Base-by-base conservation (phyloP, 768 basidiomycete species). In the Austroboletus eburneus region DNA sequence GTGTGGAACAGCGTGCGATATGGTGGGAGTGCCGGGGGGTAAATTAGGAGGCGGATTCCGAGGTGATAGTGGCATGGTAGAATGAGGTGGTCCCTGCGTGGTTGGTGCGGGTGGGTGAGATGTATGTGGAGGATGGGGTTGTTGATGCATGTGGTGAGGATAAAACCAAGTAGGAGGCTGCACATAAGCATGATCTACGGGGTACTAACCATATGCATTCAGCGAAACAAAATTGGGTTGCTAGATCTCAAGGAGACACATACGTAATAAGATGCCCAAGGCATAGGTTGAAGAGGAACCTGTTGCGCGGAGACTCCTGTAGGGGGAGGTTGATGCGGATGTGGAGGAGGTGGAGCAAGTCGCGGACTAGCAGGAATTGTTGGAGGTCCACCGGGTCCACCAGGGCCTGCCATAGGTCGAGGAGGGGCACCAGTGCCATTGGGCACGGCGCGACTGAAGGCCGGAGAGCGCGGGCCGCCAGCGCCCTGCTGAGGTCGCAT, bases 21-120 rank as follows among this genome's bases (percentile, higher is more conserved):
- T 69, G 2, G 81, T 85, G n/a, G 87, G 85, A 1, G 87, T 88
- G 24, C 78, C 79, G 12, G 85, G 81, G 5, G 79, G 82, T 16
- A 85, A 57, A 40, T 57, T 68, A 12, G 70, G 71, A 40, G 76
- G 72, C 29, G 73, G 77, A 57, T 76, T 81, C 52, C 84, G 79
- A 30, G 87, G 85, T 14, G 87, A 87, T 72, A 88, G 78, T 5
- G 84, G 73, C 66, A 83, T 77, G 42, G 68, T 67, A 25, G 69
- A 52, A 54, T 79, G 73, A n/a, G n/a, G n/a, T n/a, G n/a, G 79
- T 24, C 68, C 59, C 40, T 69, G 72, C 46, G 69, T 58, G n/a
- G 64, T 57, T 18, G 62, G 58, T 1, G 69, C 63, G 22, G 63
- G 59, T 21, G 61, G 66, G 22, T 68, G 51, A 57, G 74, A 70